Percentiles rank a stretch among this genome's conserved stretches.
These are phyloP conservation scores for Paspalum vaginatum DNA, from an alignment of 176 grass and related monocot genomes.

Conservation along the genomic window DNA sequence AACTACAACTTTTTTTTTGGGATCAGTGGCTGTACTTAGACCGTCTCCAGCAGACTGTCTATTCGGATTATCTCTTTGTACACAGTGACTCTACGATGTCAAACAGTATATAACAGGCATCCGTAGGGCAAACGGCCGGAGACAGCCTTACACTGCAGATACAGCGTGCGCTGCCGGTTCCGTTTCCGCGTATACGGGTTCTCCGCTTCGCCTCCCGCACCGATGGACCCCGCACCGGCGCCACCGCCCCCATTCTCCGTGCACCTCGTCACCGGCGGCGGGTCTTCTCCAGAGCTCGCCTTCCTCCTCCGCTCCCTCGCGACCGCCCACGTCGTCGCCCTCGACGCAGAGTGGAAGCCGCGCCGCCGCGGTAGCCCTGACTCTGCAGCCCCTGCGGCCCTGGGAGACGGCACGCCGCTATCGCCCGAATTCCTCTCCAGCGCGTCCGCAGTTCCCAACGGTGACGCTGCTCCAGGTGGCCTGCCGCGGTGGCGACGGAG, in stretches of 20 bases:
- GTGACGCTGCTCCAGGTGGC: conserved; percentile 84
- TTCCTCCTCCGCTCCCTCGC: conserved; percentile 55
- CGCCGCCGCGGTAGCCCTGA: conserved; percentile 30
- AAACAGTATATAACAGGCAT: too few relatives aligned
- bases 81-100: too few relatives aligned
- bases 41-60: too few relatives aligned
- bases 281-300: conserved; percentile 48
- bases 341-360: conserved; percentile 98
- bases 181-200: neutral
- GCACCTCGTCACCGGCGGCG: conserved; percentile 40
- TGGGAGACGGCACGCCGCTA: conserved; percentile 1
- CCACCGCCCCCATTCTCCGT: conserved; percentile 20
- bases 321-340: conserved; percentile 52
- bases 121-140: too few relatives aligned
- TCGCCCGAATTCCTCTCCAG: neutral
- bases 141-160: too few relatives aligned
- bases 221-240: conserved; percentile 35
- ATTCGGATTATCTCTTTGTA: too few relatives aligned
- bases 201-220: neutral
- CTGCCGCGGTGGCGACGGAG: conserved; percentile 40
- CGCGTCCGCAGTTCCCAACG: conserved; percentile 48
- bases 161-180: too few relatives aligned
- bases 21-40: too few relatives aligned
- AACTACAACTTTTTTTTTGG: too few relatives aligned
- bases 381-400: neutral